Base-by-base conservation (phyloP, 345 rosid genomes). In the Lepidium africanum region DNA sequence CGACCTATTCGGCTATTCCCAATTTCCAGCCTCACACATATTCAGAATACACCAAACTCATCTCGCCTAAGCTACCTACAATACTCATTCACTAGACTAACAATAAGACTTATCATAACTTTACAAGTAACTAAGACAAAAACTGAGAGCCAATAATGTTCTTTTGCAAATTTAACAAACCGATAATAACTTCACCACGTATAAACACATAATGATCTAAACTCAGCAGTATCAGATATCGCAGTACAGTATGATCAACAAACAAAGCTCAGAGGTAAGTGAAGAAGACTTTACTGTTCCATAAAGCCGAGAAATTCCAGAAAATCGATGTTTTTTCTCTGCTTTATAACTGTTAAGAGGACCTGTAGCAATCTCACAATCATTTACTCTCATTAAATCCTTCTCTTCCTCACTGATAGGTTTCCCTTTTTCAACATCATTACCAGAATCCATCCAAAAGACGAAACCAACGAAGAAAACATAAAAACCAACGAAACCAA, bases 381-480 rank as follows among this genome's bases (percentile, higher is more conserved):
- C 81, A 12, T 64, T 21, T 25, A 14, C 72, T 56, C 46, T 73
- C 80, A 65, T 45, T 75, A 65, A 39, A 62, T 48, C 74, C 76
- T 64, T 73, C 36, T 75, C 76, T 42, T 72, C 69, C 21, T 56
- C 81, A 25, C 56, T 67, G 1, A 67, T 32, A 6, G n/a, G 2
- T 49, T 23, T 74, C 59, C 43, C 65, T 62, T 40, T 74, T 4
- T 61, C 78, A 60, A 60, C 63, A 11, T 37, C 12, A 1, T 12
- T 55, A 17, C 91, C 89, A 51, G 84, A 85, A 82, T 94, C 99
- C 88, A 86, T 94, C 95, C 95, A 94, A 45, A 94, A 90, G 53
- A 94, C 99, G 59, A 94, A 77, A 14, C 89, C 91, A 41, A 93
- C 96, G 43, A 93, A 93, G 76, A 93, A 93, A 32, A 82, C 43